Percentiles rank a stretch among this genome's conserved stretches.
Evolutionary conservation across 495 filamentous ascomycete genomes (phyloP).

Genomic region (Hypoxylon cercidicola): DNA sequence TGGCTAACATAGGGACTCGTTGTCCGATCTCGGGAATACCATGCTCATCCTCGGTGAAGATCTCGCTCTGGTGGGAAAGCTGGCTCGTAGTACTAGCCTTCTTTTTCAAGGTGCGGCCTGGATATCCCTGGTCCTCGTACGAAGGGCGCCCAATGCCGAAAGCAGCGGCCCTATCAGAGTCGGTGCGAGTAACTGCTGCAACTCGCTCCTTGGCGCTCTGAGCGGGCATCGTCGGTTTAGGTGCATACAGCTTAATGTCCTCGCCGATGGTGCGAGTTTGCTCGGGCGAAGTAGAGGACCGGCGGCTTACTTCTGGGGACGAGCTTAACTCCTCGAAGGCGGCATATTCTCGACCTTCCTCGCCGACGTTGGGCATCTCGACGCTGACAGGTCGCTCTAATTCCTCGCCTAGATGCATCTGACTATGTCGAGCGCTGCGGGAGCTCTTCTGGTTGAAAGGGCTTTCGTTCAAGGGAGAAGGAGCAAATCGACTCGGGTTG

Average conservation of each 20-base stretch:
- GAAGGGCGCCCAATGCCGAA: slow-evolving; percentile 78
- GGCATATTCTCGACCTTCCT: slow-evolving; percentile 91
- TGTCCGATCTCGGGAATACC: slow-evolving; percentile 92
- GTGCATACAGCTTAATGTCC: slow-evolving; percentile 87
- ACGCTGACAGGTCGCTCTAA: slow-evolving; percentile 78
- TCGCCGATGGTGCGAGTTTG: slow-evolving; percentile 82
- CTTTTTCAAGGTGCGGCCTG: slow-evolving; percentile 64
- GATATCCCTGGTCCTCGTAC: slow-evolving; percentile 54
- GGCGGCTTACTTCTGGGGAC: slow-evolving; percentile 43
- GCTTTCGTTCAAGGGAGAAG: slow-evolving; percentile 83
- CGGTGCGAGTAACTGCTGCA: slow-evolving; percentile 84
- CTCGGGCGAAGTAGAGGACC: slow-evolving; percentile 58
- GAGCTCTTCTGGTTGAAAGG: slow-evolving; percentile 46
- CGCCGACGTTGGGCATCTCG: slow-evolving; percentile 82
- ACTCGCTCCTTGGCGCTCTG: slow-evolving; percentile 83
- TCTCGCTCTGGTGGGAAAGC: slow-evolving; percentile 56
- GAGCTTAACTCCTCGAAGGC: slow-evolving; percentile 59
- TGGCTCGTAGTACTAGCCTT: slow-evolving; percentile 69
- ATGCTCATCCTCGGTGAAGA: slow-evolving; percentile 71
- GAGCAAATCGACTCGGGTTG: slow-evolving; percentile 78
- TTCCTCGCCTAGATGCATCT: slow-evolving; percentile 55
- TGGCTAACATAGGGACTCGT: slow-evolving; percentile 91
- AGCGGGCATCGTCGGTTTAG: slow-evolving; percentile 84
- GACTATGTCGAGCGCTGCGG: slow-evolving; percentile 50
- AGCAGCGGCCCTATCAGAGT: slow-evolving; percentile 82